A percentile compares a stretch with the other conserved stretches of the same genome.
phyloP scores from a whole-genome alignment of 768 basidiomycete genomes.

The Kondoa malvinella region DNA sequence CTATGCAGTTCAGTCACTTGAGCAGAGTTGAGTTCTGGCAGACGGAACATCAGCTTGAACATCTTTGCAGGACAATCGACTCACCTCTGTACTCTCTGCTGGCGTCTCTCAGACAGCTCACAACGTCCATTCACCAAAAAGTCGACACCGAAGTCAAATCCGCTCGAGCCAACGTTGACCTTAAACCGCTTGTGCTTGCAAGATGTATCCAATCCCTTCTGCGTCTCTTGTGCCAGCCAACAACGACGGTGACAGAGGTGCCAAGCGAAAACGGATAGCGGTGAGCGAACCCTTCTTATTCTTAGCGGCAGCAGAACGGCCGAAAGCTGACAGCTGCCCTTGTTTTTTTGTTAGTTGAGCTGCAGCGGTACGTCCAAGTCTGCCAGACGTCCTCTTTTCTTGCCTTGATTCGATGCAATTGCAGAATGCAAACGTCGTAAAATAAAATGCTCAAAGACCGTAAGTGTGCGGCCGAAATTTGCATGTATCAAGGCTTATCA shows the following conservation, averaged over 20 bases:
- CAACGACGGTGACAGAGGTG: background rate
- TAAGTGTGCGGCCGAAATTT: too few relatives aligned
- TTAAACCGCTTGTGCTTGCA: too few relatives aligned
- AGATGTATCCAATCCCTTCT: background rate
- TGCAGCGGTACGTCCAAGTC: too few relatives aligned
- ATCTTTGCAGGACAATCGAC: background rate
- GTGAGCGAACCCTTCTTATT: background rate
- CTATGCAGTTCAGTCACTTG: too few relatives aligned
- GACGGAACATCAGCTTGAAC: too few relatives aligned
- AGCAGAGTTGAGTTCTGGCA: too few relatives aligned
- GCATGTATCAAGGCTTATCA: too few relatives aligned
- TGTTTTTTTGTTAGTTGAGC: background rate
- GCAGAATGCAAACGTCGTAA: background rate
- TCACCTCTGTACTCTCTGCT: background rate
- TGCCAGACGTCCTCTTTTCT: too few relatives aligned
- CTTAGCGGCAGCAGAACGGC: background rate
- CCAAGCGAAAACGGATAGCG: background rate
- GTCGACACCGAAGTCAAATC: too few relatives aligned
- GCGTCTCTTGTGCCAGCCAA: background rate
- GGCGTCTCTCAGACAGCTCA: background rate
- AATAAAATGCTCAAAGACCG: background rate
- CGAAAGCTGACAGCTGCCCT: background rate
- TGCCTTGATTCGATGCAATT: too few relatives aligned
- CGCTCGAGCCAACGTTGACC: too few relatives aligned
- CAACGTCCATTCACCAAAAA: too few relatives aligned